These are phyloP conservation scores for Penicillium sp. DNA, from an alignment of 2,329 filamentous ascomycete genomes.

Conservation along the genomic window DNA sequence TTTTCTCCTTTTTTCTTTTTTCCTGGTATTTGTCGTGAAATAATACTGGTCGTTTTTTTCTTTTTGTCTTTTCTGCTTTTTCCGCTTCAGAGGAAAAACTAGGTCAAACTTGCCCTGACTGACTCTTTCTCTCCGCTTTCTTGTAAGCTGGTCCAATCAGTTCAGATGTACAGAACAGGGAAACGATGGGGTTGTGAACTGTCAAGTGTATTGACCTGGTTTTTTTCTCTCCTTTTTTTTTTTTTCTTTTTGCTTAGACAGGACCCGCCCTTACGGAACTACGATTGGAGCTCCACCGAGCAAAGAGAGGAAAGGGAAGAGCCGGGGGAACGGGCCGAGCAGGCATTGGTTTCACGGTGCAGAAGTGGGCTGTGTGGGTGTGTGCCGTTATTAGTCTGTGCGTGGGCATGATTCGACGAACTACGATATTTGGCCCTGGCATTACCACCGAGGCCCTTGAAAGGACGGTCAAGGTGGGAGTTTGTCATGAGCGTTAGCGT, in stretches of 20 bases:
- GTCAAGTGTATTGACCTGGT: not conserved
- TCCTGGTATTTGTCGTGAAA: not conserved
- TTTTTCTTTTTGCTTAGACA: not conserved
- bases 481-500: conserved; percentile 1
- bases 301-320: conserved; percentile 18
- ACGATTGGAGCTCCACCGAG: conserved; percentile 17
- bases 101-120: not conserved
- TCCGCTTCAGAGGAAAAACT: not conserved
- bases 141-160: not conserved
- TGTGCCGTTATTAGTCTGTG: not conserved
- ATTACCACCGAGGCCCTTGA: not conserved
- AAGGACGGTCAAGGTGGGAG: conserved; percentile 17
- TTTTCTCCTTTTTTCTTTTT: not conserved
- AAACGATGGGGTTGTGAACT: not conserved
- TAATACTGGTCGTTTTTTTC: not conserved
- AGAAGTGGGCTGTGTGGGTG: not conserved
- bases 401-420: not conserved
- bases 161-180: not conserved
- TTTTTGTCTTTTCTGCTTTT: not conserved
- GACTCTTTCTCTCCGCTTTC: not conserved
- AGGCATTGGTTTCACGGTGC: conserved; percentile 18
- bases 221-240: not conserved
- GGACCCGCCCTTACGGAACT: conserved; percentile 2
- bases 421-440: conserved; percentile 3
- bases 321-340: conserved; percentile 31